A percentile compares a stretch with the other conserved stretches of the same genome.
Conservation (phyloP, 1,139 yeast species). For the Geotrichum phurueaensis region DNA sequence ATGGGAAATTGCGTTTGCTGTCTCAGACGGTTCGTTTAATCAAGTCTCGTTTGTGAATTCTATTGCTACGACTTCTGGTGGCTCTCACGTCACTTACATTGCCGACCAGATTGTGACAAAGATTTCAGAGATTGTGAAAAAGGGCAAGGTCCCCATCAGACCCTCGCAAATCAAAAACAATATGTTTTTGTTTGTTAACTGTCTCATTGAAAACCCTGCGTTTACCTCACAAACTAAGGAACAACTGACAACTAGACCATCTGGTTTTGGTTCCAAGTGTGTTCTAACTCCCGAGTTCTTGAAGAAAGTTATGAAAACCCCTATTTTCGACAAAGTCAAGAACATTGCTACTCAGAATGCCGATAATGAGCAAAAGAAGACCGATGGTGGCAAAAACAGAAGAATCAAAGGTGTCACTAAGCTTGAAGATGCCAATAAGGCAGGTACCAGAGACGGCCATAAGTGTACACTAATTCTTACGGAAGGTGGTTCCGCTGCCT, state of each 20-base stretch:
- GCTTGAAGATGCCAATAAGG: constrained; percentile 92
- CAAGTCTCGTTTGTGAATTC: constrained; percentile 97
- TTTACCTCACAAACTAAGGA: constrained; percentile 97
- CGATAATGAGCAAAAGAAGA: constrained; percentile 77
- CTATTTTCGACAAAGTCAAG: constrained; percentile 73
- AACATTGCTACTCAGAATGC: constrained; percentile 85
- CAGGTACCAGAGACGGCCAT: constrained; percentile 89
- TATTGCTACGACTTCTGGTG: constrained; percentile 96
- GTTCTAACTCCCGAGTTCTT: constrained; percentile 71
- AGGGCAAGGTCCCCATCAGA: constrained; percentile 69
- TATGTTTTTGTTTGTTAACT: constrained; percentile 85
- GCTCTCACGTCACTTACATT: constrained; percentile 86
- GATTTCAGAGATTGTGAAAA: constrained; percentile 65
- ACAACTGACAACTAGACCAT: constrained; percentile 80
- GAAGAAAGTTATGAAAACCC: constrained; percentile 66
- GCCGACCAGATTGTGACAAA: constrained; percentile 79
- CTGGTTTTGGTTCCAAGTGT: constrained; percentile 84
- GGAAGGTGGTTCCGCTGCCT: constrained; percentile 96
- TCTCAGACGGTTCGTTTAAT: constrained; percentile 79
- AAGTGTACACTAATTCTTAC: constrained; percentile 90
- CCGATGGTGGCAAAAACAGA: constrained; percentile 90
- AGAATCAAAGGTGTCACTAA: constrained; percentile 88
- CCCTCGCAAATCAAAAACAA: constrained; percentile 86
- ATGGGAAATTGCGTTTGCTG: constrained; percentile 96
- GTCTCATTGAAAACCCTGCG: constrained; percentile 93